phyloP scores from a whole-genome alignment of 1,284 basidiomycete genomes.

The Ceratobasidium sp. region DNA sequence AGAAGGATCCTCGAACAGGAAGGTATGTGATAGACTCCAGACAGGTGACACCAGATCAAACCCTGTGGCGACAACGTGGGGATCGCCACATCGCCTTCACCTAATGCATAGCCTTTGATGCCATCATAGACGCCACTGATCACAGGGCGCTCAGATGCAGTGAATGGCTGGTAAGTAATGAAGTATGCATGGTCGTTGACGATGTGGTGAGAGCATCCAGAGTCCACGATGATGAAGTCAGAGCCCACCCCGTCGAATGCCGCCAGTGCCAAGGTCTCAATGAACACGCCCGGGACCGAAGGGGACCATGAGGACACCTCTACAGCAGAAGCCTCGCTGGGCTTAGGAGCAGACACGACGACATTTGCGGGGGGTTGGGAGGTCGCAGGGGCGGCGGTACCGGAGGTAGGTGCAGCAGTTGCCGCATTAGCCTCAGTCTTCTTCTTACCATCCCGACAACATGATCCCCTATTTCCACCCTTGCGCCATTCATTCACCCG shows the following conservation, averaged over 20 bases:
- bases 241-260: not conserved
- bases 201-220: not conserved
- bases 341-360: too few species aligned
- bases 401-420: not conserved
- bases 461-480: not conserved
- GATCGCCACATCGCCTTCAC: not conserved
- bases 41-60: not conserved
- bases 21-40: not conserved
- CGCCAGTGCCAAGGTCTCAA: not conserved
- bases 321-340: not conserved
- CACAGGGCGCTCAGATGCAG: not conserved
- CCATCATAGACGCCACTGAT: not conserved
- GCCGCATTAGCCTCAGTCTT: not conserved
- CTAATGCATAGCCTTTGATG: not conserved
- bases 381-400: too few species aligned
- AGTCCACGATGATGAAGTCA: not conserved
- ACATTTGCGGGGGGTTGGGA: too few species aligned
- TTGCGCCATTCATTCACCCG: not conserved
- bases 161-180: not conserved
- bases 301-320: not conserved
- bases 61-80: not conserved
- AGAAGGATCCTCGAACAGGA: not conserved
- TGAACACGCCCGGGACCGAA: not conserved
- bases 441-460: not conserved
- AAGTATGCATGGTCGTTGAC: not conserved